Conservation (phyloP, 495 filamentous ascomycete species). For the Aspergillus cavernicola region DNA sequence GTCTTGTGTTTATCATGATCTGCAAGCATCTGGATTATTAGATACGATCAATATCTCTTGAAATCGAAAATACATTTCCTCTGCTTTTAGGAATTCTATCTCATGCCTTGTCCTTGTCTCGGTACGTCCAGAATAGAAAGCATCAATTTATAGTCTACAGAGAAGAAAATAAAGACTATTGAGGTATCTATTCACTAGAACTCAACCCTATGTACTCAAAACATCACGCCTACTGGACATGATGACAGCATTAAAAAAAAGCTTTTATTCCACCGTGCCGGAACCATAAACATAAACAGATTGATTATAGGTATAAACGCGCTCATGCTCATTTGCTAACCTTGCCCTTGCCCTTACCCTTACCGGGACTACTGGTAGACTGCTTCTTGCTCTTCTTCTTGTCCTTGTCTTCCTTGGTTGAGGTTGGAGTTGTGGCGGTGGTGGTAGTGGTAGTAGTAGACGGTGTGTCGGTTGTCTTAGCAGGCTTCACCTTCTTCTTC, state of each 20-base stretch:
- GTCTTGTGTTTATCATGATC: neutral
- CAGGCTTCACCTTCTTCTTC: neutral
- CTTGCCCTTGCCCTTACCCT: slow-evolving; percentile 37
- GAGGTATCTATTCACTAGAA: slow-evolving; percentile 13
- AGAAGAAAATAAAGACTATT: slow-evolving; percentile 3
- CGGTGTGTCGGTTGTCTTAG: neutral
- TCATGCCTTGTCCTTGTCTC: too few species aligned
- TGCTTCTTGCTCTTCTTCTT: slow-evolving; percentile 15
- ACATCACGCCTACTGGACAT: neutral
- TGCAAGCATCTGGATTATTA: neutral
- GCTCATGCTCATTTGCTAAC: slow-evolving; percentile 32
- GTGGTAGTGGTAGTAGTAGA: neutral
- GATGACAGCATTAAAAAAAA: slow-evolving; percentile 18
- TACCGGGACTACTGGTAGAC: slow-evolving; percentile 4
- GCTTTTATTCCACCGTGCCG: slow-evolving; percentile 26
- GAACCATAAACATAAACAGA: slow-evolving; percentile 26
- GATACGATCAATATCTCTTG: neutral
- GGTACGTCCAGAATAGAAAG: too few species aligned
- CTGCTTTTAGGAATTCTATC: too few species aligned
- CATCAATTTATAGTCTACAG: too few species aligned
- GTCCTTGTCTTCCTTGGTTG: slow-evolving; percentile 1
- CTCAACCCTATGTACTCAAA: neutral
- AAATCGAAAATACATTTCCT: neutral
- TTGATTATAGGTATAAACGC: slow-evolving; percentile 9
- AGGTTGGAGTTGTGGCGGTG: neutral